Percentiles rank a stretch among this genome's conserved stretches.
These are phyloP conservation scores for Tylopilus sp. DNA, from an alignment of 768 basidiomycete genomes.

Conservation along the genomic window DNA sequence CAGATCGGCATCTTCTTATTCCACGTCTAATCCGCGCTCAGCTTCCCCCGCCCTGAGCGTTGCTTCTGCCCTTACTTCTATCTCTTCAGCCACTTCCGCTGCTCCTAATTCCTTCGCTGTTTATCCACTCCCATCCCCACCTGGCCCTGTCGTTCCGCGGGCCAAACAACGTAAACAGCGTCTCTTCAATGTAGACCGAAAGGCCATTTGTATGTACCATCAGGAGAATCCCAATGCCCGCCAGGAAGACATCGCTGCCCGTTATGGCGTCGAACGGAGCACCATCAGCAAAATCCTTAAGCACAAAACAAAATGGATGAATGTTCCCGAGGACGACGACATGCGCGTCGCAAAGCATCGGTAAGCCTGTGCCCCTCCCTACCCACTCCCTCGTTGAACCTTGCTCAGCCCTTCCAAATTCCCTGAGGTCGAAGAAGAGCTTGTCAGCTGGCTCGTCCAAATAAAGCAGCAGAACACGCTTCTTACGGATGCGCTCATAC, in stretches of 20 bases:
- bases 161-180: constrained; percentile 66
- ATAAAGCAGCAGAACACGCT: constrained; percentile 44
- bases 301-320: constrained; percentile 79
- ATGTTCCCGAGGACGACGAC: constrained; percentile 55
- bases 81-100: constrained; percentile 39
- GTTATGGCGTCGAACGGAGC: constrained; percentile 81
- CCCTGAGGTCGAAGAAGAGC: constrained; percentile 66
- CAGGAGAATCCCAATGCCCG: constrained; percentile 60
- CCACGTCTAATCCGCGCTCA: constrained; percentile 48
- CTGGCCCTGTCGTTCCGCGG: constrained; percentile 31
- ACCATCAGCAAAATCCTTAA: constrained; percentile 94
- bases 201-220: constrained; percentile 68
- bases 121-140: constrained; percentile 29
- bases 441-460: constrained; percentile 58
- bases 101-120: constrained; percentile 28
- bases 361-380: constrained; percentile 33
- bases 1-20: constrained; percentile 41
- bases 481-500: constrained; percentile 64
- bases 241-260: constrained; percentile 80
- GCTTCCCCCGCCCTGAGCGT: constrained; percentile 63
- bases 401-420: constrained; percentile 69
- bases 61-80: constrained; percentile 50
- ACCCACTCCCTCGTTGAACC: constrained; percentile 5
- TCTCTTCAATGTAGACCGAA: constrained; percentile 71
- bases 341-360: constrained; percentile 66